These are phyloP conservation scores for Hamigera avellanea DNA, from an alignment of 495 filamentous ascomycete genomes.

Conservation along the genomic window DNA sequence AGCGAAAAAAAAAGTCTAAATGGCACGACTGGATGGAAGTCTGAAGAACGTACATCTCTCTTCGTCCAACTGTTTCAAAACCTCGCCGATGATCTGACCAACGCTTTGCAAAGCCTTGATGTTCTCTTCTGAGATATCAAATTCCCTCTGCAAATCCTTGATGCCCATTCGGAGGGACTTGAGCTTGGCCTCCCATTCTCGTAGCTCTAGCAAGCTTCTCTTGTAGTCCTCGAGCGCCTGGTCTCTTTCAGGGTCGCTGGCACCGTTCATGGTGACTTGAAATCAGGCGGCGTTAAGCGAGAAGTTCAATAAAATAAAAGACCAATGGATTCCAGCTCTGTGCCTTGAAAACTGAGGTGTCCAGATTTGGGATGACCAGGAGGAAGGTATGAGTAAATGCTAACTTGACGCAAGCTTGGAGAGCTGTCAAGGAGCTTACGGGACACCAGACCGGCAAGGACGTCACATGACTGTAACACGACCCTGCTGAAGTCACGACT, in stretches of 20 bases:
- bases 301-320: not conserved
- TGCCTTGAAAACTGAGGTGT: constrained; percentile 1
- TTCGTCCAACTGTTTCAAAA: constrained; percentile 96
- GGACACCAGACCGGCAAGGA: not conserved
- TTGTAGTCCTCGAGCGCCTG: constrained; percentile 83
- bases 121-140: constrained; percentile 95
- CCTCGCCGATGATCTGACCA: constrained; percentile 97
- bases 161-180: constrained; percentile 87
- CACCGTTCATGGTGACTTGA: constrained; percentile 34
- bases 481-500: too few species aligned
- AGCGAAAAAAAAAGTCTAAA: not conserved
- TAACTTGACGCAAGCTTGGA: constrained; percentile 6
- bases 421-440: constrained; percentile 24
- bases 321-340: not conserved
- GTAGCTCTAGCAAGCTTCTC: constrained; percentile 84
- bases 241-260: constrained; percentile 55
- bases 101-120: constrained; percentile 99
- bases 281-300: not conserved
- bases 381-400: constrained; percentile 8
- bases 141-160: constrained; percentile 88
- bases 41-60: constrained; percentile 65
- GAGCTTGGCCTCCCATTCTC: constrained; percentile 97
- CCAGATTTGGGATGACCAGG: constrained; percentile 3
- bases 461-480: too few species aligned
- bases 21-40: not conserved